Evolutionary conservation across 2,329 filamentous ascomycete species (phyloP).

Genomic region (Trichoderma simmonsii): DNA sequence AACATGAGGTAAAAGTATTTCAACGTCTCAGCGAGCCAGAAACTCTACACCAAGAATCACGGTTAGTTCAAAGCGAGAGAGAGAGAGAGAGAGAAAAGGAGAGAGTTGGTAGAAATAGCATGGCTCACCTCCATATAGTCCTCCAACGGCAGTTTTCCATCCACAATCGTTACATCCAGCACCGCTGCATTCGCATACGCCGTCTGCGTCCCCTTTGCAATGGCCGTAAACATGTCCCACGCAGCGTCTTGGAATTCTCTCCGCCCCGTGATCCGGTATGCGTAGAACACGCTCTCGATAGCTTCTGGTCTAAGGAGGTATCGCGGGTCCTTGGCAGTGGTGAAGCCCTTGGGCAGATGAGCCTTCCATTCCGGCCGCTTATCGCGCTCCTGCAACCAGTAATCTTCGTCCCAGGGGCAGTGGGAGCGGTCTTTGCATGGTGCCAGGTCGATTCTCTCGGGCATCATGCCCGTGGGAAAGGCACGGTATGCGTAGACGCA

Average conservation of each 20-base stretch:
- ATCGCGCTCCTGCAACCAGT: slow-evolving; percentile 54
- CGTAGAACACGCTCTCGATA: slow-evolving; percentile 76
- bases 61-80: slow-evolving; percentile 35
- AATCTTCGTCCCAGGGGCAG: slow-evolving; percentile 33
- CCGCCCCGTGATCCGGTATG: slow-evolving; percentile 70
- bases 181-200: slow-evolving; percentile 61
- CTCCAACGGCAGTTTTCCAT: slow-evolving; percentile 25
- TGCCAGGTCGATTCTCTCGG: slow-evolving; percentile 45
- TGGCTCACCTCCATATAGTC: slow-evolving; percentile 58
- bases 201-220: slow-evolving; percentile 57
- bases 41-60: slow-evolving; percentile 56
- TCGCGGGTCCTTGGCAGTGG: slow-evolving; percentile 50
- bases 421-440: slow-evolving; percentile 37
- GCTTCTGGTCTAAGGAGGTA: slow-evolving; percentile 73
- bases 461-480: slow-evolving; percentile 51
- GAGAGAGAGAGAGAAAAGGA: too few relatives aligned
- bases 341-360: slow-evolving; percentile 51
- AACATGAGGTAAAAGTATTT: slow-evolving; percentile 76
- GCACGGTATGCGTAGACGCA: slow-evolving; percentile 51
- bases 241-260: slow-evolving; percentile 61
- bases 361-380: slow-evolving; percentile 21
- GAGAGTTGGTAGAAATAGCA: background rate
- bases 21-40: slow-evolving; percentile 79
- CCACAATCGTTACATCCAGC: slow-evolving; percentile 49
- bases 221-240: slow-evolving; percentile 68